Base-by-base conservation (phyloP, 1,139 yeast species). In the Scheffersomyces segobiensis region DNA sequence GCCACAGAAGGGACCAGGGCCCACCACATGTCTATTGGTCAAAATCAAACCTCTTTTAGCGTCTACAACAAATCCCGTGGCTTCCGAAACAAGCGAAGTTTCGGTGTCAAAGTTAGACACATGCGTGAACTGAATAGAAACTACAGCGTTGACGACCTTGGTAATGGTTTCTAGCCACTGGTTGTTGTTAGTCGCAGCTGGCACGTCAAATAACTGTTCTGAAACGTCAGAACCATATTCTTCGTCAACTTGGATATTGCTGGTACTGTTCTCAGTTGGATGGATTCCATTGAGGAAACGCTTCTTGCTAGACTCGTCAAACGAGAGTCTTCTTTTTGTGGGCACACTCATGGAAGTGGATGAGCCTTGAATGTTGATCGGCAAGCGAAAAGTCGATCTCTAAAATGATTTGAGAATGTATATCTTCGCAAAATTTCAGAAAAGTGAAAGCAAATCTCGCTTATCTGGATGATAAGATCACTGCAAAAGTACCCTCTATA, bases 21-120 rank as follows among this genome's bases (percentile, higher is more conserved):
- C 97, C 51, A 93, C 97, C 53, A 93, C 98, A 70, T 93, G 98
- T 71, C 97, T 84, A 75, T 93, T 93, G 17, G 98, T 93, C 70
- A 93, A 80, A 60, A 93, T 92, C 62, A 92, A 83, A 10, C 98
- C 98, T 51, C 85, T 74, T 57, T 82, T 79, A 3, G 93, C 82
- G 71, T 93, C 98, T 14, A 93, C 98, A n/a, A 93, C 92, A 71
- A 93, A 93, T 6, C 98, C 98, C 1, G 97, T 91, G 19, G 98
- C 98, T 71, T 93, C 97, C 61, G 96, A 88, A 21, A 89, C 93
- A 49, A 89, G 75, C 1, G 97, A 87, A 1, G 87, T 75, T 66
- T 93, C 98, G 49, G 96, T 89, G 69, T 93, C 98, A 68, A 93
- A 93, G 61, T 88, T 87, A 19, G 88, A 85, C n/a, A 91, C 92